Evolutionary conservation across 2,329 filamentous ascomycete species (phyloP), one percentile per base, ranked within the genome.

Genomic region (Fusarium coicis): DNA sequence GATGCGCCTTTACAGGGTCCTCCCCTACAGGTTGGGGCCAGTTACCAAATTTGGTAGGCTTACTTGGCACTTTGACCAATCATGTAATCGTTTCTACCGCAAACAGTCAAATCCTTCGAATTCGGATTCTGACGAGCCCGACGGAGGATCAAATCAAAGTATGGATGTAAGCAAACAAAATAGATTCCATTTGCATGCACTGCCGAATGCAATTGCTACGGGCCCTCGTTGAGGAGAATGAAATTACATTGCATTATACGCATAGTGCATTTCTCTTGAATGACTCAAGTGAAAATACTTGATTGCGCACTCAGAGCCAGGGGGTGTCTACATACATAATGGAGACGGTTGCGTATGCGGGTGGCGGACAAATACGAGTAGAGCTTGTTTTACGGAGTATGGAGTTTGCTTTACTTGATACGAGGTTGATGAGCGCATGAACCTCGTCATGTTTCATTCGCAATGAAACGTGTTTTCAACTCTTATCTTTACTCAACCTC

Each of bases 41-140:
- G 60, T 74, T 74, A 49, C 66, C 65, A 64, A 56, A 36, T 63
- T 63, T 74, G 70, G 59, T 56, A 69, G 66, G 72, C 66, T 68
- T 73, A 71, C 53, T 55, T 59, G 66, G 23, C 26, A 21, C 52
- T 46, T 36, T 21, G 54, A n/a, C 64, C 53, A 67, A 52, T 66
- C 44, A 66, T 21, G 39, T 50, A 34, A 30, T 59, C 21, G 10
- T 21, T 21, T 66, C 10, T 44, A 23, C 34, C 14, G 26, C 63
- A 66, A 67, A 66, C 52, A 50, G 34, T 49, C 28, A 42, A 66
- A 67, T 60, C 62, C 62, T 49, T 66, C 46, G 46, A 46, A n/a
- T 23, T 49, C 46, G 40, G 36, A 34, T 32, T 66, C 26, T 37
- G 26, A 53, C 30, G 18, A 54, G 55, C 50, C 64, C 36, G 44